Evolutionary conservation across 192 early-diverging fungal genomes (phyloP).

Genomic region (Umbelopsis sp.): DNA sequence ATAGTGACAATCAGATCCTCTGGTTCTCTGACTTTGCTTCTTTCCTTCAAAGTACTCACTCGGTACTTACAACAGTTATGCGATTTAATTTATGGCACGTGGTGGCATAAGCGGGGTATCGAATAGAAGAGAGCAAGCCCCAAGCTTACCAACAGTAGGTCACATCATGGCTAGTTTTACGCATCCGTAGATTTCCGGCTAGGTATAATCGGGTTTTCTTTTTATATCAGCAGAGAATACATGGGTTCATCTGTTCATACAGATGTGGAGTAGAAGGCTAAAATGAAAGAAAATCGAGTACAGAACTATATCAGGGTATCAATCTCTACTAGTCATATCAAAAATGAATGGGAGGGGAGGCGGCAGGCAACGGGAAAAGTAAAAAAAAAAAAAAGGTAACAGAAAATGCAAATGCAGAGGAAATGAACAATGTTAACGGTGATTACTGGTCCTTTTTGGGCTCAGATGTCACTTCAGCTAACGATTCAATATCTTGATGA

Average conservation of each 20-base stretch:
- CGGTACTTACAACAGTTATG: too few species aligned
- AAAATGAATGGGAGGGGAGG: neutral
- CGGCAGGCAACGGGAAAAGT: neutral
- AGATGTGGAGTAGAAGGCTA: neutral
- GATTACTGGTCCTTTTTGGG: slow-evolving; percentile 24
- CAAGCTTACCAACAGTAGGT: neutral
- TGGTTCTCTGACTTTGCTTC: too few species aligned
- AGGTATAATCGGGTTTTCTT: too few species aligned
- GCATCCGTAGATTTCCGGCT: neutral
- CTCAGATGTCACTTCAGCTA: slow-evolving; percentile 7
- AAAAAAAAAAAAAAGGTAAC: neutral
- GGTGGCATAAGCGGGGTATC: too few species aligned
- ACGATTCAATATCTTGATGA: slow-evolving; percentile 47
- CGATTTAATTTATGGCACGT: too few species aligned
- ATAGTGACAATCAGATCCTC: too few species aligned
- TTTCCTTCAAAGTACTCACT: too few species aligned
- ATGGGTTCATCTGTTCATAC: slow-evolving; percentile 5
- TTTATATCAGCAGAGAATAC: slow-evolving; percentile 1
- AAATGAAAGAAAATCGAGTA: neutral
- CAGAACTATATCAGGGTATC: neutral
- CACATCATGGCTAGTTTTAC: slow-evolving; percentile 11
- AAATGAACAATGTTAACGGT: slow-evolving; percentile 2
- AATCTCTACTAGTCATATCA: too few species aligned
- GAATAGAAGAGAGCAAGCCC: too few species aligned
- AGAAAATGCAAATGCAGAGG: neutral